A percentile compares a stretch with the other conserved stretches of the same genome.
Conservation (phyloP, 306 rosid species). For the Carpinus fangiana region DNA sequence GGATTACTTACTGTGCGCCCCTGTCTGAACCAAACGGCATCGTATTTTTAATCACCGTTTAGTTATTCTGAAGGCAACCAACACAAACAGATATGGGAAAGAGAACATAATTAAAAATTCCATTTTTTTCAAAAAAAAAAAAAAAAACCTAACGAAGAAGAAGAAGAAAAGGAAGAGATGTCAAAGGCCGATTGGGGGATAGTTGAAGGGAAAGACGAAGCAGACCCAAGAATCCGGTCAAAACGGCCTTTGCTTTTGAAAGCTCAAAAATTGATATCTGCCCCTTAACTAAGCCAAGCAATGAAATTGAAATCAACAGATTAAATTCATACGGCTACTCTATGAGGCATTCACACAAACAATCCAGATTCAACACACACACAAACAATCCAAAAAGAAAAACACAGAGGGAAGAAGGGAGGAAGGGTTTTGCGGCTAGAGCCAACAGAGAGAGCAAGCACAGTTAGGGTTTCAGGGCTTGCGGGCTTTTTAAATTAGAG, state of each 20-base stretch:
- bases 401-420: too few relatives aligned
- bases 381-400: too few relatives aligned
- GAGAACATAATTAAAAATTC: neutral
- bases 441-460: neutral
- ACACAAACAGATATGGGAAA: neutral
- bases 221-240: neutral
- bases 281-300: conserved; percentile 25
- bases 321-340: conserved; percentile 18
- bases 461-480: neutral
- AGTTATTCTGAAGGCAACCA: conserved; percentile 32
- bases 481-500: neutral
- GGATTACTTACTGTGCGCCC: conserved; percentile 27
- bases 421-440: neutral
- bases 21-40: conserved; percentile 48
- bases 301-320: neutral
- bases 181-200: conserved; percentile 30
- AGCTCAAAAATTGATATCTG: conserved; percentile 2
- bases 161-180: neutral
- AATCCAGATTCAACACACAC: neutral
- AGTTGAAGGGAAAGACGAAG: neutral
- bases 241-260: neutral
- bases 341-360: neutral
- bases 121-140: neutral
- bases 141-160: neutral
- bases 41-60: neutral